Base-by-base conservation (phyloP, 139 green algal genomes). In the Chlamydomonas applanata region DNA sequence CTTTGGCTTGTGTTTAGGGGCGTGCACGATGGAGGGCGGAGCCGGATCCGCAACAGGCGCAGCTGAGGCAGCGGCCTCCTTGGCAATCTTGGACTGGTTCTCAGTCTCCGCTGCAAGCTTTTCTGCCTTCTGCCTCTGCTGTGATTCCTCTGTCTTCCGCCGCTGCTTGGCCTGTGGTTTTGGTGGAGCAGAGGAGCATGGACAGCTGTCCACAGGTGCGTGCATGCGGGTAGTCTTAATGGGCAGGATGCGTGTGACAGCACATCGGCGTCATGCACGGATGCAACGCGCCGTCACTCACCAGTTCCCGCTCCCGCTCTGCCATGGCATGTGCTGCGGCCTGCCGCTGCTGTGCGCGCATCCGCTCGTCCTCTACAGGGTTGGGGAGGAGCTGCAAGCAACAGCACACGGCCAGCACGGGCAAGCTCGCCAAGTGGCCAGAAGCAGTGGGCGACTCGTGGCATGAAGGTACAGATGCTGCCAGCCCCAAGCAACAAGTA, bases 331-430 rank as follows among this genome's bases (percentile, higher is more conserved):
- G 27, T 13, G 32, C 62, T 52, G 32, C 62, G 30, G 62, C 62
- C 17, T 69, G 33, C 62, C 33, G 14, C 16, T 69, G 62, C 32
- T 69, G 62, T 49, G 33, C 33, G 4, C 52, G 62, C 27, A 69
- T 52, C 7, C 62, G 62, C 62, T 52, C 62, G 11, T 69, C 62
- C 33, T 69, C 34, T 13, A 69, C 62, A 49, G 62, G 62, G 62
- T 69, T 69, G 62, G 62, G 62, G 2, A 69, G 32, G 25, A 69
- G 62, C 62, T 69, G 62, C 62, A 52, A n/a, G n/a, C n/a, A n/a
- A n/a, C n/a, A n/a, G n/a, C n/a, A n/a, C n/a, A n/a, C n/a, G n/a
- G n/a, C n/a, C n/a, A n/a, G n/a, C n/a, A n/a, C n/a, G n/a, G n/a
- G n/a, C n/a, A n/a, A n/a, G n/a, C n/a, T n/a, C n/a, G n/a, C n/a